Conservation (phyloP, 1,139 yeast genomes). For the Hyphopichia fennica region DNA sequence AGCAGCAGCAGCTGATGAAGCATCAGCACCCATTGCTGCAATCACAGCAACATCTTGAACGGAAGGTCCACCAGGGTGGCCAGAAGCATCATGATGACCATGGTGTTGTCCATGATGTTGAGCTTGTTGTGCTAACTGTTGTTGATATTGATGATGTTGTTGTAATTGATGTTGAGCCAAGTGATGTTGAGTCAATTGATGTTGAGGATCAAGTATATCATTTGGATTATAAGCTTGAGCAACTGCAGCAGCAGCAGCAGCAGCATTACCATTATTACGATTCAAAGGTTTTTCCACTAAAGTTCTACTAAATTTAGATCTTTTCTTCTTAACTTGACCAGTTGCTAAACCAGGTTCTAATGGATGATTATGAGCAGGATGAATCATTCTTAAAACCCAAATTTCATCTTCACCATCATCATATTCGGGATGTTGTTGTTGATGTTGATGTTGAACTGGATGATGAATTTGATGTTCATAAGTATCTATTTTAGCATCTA, state of each 20-base stretch:
- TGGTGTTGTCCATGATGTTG: constrained; percentile 15
- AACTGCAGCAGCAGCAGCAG: constrained; percentile 11
- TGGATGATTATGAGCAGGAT: constrained; percentile 48
- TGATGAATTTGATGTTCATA: constrained; percentile 11
- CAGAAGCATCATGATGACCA: constrained; percentile 14
- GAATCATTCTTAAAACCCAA: constrained; percentile 53
- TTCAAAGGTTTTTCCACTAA: constrained; percentile 50
- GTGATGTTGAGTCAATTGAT: constrained; percentile 12
- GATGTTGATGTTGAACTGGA: background rate
- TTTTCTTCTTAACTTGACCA: constrained; percentile 26
- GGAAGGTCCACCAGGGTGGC: constrained; percentile 20
- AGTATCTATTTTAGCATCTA: constrained; percentile 27
- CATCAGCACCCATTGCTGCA: constrained; percentile 43
- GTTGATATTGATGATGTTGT: constrained; percentile 13
- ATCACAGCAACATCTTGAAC: constrained; percentile 47
- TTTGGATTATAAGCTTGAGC: constrained; percentile 18
- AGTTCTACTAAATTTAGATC: constrained; percentile 41
- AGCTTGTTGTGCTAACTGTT: constrained; percentile 6
- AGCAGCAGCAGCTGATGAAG: constrained; percentile 33
- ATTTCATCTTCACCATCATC: constrained; percentile 27
- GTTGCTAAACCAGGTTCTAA: constrained; percentile 41
- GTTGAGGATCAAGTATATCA: constrained; percentile 21
- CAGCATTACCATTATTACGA: constrained; percentile 21
- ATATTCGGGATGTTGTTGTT: constrained; percentile 7
- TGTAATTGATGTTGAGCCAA: constrained; percentile 18